Evolutionary conservation across 306 rosid species (phyloP), one percentile per base, ranked within the genome.

Genomic region (Begonia masoniana): DNA sequence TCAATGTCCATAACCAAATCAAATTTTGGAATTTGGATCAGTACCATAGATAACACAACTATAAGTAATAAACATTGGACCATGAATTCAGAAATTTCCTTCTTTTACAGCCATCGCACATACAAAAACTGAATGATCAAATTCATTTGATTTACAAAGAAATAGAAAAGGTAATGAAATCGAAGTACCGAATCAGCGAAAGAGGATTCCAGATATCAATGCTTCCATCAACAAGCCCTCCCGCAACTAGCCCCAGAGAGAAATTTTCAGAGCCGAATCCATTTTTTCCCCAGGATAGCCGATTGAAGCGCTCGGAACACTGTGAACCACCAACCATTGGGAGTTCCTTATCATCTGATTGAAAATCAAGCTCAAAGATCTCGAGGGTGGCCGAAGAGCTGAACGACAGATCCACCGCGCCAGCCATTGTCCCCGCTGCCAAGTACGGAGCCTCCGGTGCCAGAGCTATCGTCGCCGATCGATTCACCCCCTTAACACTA

Each of bases 371-470:
- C 71, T 86, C 74, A 74, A 92, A 86, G 75, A 92, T 77, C 80
- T 92, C 99, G 43, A 92, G 81, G 42, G 71, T 83, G 6, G 99
- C 95, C 10, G 99, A 83, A 9, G 99, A 92, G 85, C 95, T 87
- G 70, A 92, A 92, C 0, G 99, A 86, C 64, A 86, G 80, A 77
- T 92, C 99, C 74, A 92, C 99, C 10, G 99, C 96, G 1, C 99
- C 99, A 10, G 99, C 99, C 99, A 92, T 92, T 47, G 99, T 92
- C 10, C 99, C 99, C 13, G 96, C 82, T 35, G 93, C 96, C 75
- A 92, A 50, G 79, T 77, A 92, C 35, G 96, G 99, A 52, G 83
- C 93, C 47, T 86, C 99, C 62, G 99, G 96, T 51, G 96, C 88
- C 41, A 92, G 55, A 59, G 99, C 99, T 74, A 83, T 87, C 16